Base-by-base conservation (phyloP, 371 early-diverging fungal species). In the Mucor indicus region DNA sequence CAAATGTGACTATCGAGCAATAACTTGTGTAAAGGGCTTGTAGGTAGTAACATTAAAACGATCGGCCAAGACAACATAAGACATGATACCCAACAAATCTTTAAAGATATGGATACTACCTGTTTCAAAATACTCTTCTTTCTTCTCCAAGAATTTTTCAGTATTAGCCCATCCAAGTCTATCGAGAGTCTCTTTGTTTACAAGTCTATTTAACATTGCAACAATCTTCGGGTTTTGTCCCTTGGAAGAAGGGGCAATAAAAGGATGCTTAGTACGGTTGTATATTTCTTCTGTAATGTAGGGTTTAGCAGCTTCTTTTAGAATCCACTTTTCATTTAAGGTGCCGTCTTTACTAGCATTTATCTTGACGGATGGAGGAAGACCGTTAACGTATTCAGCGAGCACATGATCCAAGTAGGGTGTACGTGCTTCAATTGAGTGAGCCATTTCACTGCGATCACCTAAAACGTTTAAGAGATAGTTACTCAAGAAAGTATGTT, bases 391-490 rank as follows among this genome's bases (percentile, higher is more conserved):
- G 37, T 60, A 60, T 50, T 60, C 60, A 25, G 46, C 44, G 4
- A 60, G 38, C 19, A 15, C 20, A 40, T 60, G 60, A 24, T 60
- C 60, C 45, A 60, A 25, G 33, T 55, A 60, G 11, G 60, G 60
- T 2, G 60, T 60, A 29, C 60, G 49, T 2, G 60, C 60, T 50
- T 60, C 60, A 19, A 60, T 36, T 12, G 60, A 60, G 27, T 60
- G 60, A 9, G 60, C 60, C 60, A 60, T 60, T 48, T 60, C 60
- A 37, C 45, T 46, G 25, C 60, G 46, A 29, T 60, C 60, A 38
- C 60, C 60, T 20, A 60, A 46, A 31, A 19, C 15, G 20, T 55
- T 55, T 25, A 50, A 60, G 8, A 60, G 50, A 24, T 36, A 40
- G 20, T 60, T 60, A 16, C 43, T 40, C 4, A 60, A 33, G 25